phyloP scores from a whole-genome alignment of 345 rosid species.

The Gossypium mustelinum region DNA sequence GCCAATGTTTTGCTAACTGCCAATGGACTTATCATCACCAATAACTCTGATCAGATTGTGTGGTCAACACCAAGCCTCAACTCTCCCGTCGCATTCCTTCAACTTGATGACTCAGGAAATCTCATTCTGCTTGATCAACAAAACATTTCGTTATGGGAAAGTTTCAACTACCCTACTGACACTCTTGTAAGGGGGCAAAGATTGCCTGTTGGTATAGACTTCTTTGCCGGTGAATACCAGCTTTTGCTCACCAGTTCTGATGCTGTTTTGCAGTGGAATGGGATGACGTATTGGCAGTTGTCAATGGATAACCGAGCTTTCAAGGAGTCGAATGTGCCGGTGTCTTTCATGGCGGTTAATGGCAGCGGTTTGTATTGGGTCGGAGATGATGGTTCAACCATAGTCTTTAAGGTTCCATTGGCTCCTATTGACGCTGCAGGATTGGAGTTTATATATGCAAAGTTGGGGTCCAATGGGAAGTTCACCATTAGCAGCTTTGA shows the following conservation, averaged over 20 bases:
- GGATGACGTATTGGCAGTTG: slow-evolving; percentile 64
- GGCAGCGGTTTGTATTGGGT: slow-evolving; percentile 26
- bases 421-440: slow-evolving; percentile 37
- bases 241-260: slow-evolving; percentile 40
- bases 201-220: slow-evolving; percentile 36
- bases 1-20: slow-evolving; percentile 52
- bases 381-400: slow-evolving; percentile 46
- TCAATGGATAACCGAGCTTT: slow-evolving; percentile 51
- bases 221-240: slow-evolving; percentile 55
- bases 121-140: slow-evolving; percentile 53
- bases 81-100: slow-evolving; percentile 32
- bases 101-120: slow-evolving; percentile 65
- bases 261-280: slow-evolving; percentile 53
- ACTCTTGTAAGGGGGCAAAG: slow-evolving; percentile 67
- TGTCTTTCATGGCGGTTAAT: neutral
- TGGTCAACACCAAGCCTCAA: slow-evolving; percentile 57
- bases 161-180: slow-evolving; percentile 64
- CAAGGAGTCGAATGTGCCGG: slow-evolving; percentile 27
- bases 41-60: slow-evolving; percentile 28
- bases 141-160: slow-evolving; percentile 71
- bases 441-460: slow-evolving; percentile 26
- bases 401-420: slow-evolving; percentile 34
- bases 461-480: slow-evolving; percentile 52
- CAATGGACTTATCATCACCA: slow-evolving; percentile 50
- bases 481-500: slow-evolving; percentile 43